Evolutionary conservation across 176 grass and related monocot species (phyloP).

Genomic region (Triticum aestivum): DNA sequence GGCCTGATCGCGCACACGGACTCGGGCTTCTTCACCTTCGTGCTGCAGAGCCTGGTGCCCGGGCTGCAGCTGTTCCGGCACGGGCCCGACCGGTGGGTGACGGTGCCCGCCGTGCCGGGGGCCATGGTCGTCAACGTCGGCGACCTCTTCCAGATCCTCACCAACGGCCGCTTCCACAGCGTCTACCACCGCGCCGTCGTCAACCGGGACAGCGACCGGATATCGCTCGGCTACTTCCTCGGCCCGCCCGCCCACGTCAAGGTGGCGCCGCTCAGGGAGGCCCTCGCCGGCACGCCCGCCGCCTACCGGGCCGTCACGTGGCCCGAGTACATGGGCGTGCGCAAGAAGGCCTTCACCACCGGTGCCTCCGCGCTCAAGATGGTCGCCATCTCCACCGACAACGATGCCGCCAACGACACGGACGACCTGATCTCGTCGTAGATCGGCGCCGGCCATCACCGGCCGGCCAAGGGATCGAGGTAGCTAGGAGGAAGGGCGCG

Average conservation of each 20-base stretch:
- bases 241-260: slow-evolving; percentile 48
- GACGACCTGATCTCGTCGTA: background rate
- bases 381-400: slow-evolving; percentile 12
- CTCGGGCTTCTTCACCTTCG: slow-evolving; percentile 89
- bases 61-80: slow-evolving; percentile 83
- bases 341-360: slow-evolving; percentile 74
- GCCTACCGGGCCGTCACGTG: slow-evolving; percentile 84
- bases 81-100: slow-evolving; percentile 62
- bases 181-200: slow-evolving; percentile 90
- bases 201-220: slow-evolving; percentile 56
- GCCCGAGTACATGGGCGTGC: slow-evolving; percentile 79
- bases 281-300: slow-evolving; percentile 28
- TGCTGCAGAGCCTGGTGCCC: slow-evolving; percentile 77
- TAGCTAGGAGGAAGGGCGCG: background rate
- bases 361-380: slow-evolving; percentile 55
- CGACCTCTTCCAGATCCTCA: slow-evolving; percentile 90
- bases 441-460: slow-evolving; percentile 12
- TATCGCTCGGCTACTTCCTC: slow-evolving; percentile 80
- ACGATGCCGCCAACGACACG: background rate
- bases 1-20: slow-evolving; percentile 93
- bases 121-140: slow-evolving; percentile 88
- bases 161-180: slow-evolving; percentile 83
- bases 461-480: background rate
- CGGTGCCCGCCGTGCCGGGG: slow-evolving; percentile 50
- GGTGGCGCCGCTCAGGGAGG: slow-evolving; percentile 63